phyloP scores from a whole-genome alignment of 2,329 filamentous ascomycete species.

The Gnomoniopsis sp. region DNA sequence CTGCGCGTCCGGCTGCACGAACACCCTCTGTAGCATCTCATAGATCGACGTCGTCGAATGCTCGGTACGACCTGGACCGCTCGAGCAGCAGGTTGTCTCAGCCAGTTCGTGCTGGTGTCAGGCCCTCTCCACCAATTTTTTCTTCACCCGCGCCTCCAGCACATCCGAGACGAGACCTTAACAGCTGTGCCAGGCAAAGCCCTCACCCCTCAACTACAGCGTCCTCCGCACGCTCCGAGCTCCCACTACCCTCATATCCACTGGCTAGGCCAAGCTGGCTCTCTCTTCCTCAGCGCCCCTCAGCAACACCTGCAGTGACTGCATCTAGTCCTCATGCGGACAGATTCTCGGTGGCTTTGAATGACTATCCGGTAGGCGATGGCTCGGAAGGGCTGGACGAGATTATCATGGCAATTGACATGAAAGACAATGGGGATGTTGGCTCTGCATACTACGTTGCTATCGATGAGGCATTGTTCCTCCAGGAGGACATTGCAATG shows the following conservation, averaged over 20 bases:
- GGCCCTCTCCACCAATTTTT: conserved; percentile 12
- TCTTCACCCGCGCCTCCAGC: conserved; percentile 2
- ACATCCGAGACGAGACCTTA: neutral
- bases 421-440: conserved; percentile 65
- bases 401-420: conserved; percentile 75
- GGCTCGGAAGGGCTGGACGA: conserved; percentile 49
- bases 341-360: neutral
- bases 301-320: neutral
- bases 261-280: neutral
- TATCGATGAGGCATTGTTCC: conserved; percentile 63
- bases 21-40: conserved; percentile 8
- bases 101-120: neutral
- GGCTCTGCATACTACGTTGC: conserved; percentile 84
- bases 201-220: neutral
- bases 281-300: neutral
- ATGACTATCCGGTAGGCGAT: conserved; percentile 13
- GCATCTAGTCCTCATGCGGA: neutral
- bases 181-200: neutral
- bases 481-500: conserved; percentile 73
- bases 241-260: conserved; percentile 7
- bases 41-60: neutral
- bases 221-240: conserved; percentile 7
- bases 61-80: neutral
- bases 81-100: conserved; percentile 3
- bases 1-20: conserved; percentile 4